Evolutionary conservation across 192 early-diverging fungal genomes (phyloP).

Genomic region (Coemansia sp.): DNA sequence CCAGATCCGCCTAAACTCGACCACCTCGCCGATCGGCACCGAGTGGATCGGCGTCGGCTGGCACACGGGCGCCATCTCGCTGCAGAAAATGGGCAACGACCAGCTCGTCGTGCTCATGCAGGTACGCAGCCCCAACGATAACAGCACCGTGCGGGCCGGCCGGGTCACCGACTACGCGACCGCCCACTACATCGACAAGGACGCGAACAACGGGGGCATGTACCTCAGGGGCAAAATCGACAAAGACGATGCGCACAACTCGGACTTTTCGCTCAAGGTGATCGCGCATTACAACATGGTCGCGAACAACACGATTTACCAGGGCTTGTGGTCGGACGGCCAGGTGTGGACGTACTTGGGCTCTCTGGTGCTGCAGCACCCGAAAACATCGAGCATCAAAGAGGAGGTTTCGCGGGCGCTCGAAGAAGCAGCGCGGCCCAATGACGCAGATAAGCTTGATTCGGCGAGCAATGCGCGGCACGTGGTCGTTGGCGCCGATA

Average conservation of each 20-base stretch:
- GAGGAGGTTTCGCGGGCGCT: slow-evolving; percentile 39
- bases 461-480: neutral
- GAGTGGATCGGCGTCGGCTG: slow-evolving; percentile 50
- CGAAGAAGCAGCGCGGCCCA: slow-evolving; percentile 26
- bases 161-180: slow-evolving; percentile 42
- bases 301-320: slow-evolving; percentile 51
- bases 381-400: slow-evolving; percentile 37
- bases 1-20: slow-evolving; percentile 32
- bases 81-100: slow-evolving; percentile 33
- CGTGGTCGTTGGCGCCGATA: neutral
- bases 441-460: slow-evolving; percentile 3
- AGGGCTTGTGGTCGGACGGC: slow-evolving; percentile 51
- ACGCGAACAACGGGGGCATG: slow-evolving; percentile 15
- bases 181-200: slow-evolving; percentile 35
- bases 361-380: slow-evolving; percentile 47
- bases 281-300: slow-evolving; percentile 53
- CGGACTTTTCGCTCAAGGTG: slow-evolving; percentile 35
- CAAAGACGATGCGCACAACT: slow-evolving; percentile 10
- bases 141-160: slow-evolving; percentile 28
- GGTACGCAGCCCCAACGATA: slow-evolving; percentile 24
- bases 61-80: slow-evolving; percentile 33
- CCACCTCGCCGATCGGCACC: slow-evolving; percentile 37
- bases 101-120: slow-evolving; percentile 37
- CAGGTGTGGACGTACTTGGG: slow-evolving; percentile 51
- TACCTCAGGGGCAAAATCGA: slow-evolving; percentile 42